phyloP scores from a whole-genome alignment of 164 flowering plant species.

The Hamamelis virginiana region DNA sequence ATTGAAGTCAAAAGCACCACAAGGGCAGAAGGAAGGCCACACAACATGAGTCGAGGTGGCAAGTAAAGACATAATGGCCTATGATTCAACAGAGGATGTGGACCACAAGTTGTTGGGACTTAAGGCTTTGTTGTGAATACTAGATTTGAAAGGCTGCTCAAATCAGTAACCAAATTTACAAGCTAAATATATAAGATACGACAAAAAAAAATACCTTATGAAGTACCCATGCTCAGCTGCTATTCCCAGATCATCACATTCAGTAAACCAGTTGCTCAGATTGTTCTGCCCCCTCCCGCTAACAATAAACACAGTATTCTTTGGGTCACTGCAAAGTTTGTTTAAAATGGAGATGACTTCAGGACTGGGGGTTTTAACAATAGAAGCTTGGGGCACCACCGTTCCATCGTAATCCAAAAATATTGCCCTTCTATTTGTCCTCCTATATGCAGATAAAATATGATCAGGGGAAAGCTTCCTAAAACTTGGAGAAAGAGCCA shows the following conservation, averaged over 20 bases:
- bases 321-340: conserved; percentile 34
- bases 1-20: too few species aligned
- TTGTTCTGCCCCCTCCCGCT: conserved; percentile 43
- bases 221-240: conserved; percentile 61
- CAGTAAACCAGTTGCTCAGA: conserved; percentile 38
- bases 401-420: conserved; percentile 63
- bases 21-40: too few species aligned
- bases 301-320: conserved; percentile 48
- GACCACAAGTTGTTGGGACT: too few species aligned
- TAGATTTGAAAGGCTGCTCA: too few species aligned
- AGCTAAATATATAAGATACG: background rate
- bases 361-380: conserved; percentile 34
- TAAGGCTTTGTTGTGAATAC: too few species aligned
- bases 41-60: too few species aligned
- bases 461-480: conserved; percentile 35
- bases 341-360: conserved; percentile 39
- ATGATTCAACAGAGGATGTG: too few species aligned
- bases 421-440: conserved; percentile 37
- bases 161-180: too few species aligned
- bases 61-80: too few species aligned
- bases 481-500: conserved; percentile 46
- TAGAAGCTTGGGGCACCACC: conserved; percentile 34
- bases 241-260: conserved; percentile 43
- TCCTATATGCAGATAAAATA: conserved; percentile 31
- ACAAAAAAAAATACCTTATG: conserved; percentile 29